Evolutionary conservation across 805 yeast genomes (phyloP).

Genomic region (Kregervanrija pseudodelftensis): DNA sequence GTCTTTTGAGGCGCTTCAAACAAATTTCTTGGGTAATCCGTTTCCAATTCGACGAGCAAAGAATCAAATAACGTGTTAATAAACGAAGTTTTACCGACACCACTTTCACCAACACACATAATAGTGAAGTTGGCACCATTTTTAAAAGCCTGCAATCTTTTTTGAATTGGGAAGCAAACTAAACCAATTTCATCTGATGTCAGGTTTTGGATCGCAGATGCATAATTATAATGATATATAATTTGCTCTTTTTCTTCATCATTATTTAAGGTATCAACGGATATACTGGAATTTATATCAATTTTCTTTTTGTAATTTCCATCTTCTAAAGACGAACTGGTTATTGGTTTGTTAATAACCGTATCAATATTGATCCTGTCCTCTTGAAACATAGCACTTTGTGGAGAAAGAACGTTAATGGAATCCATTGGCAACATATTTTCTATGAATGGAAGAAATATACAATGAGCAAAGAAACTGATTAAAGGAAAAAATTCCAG

Average conservation of each 20-base stretch:
- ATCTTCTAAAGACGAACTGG: neutral
- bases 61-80: conserved; percentile 72
- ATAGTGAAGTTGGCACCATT: conserved; percentile 72
- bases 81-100: conserved; percentile 78
- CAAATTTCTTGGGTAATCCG: conserved; percentile 19
- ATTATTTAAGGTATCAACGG: neutral
- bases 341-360: neutral
- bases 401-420: conserved; percentile 2
- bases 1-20: conserved; percentile 21
- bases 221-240: conserved; percentile 21
- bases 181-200: conserved; percentile 23
- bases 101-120: conserved; percentile 82
- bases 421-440: conserved; percentile 2
- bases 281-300: neutral
- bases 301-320: neutral
- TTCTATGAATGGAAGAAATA: too few relatives aligned
- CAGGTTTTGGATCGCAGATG: conserved; percentile 21
- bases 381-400: conserved; percentile 1
- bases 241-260: conserved; percentile 7
- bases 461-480: too few relatives aligned
- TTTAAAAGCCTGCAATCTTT: conserved; percentile 29
- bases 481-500: too few relatives aligned
- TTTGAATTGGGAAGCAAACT: conserved; percentile 25
- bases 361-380: conserved; percentile 3
- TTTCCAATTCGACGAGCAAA: conserved; percentile 22